Conservation (phyloP, 2,329 filamentous ascomycete genomes). For the Microcyclospora tardicrescens region DNA sequence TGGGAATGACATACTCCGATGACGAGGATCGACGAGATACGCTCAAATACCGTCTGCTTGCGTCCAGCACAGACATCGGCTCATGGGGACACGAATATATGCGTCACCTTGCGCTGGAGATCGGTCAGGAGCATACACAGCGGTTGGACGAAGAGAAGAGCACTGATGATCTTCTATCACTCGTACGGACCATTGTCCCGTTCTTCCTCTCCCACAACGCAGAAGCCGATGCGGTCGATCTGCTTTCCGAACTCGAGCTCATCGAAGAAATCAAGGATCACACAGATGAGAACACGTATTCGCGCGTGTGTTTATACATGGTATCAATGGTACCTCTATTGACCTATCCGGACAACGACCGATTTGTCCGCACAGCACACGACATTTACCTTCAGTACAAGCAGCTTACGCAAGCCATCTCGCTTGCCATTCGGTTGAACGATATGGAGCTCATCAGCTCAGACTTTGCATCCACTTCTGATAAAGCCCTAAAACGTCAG, state of each 20-base stretch:
- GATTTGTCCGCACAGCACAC: slow-evolving; percentile 86
- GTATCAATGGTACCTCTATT: slow-evolving; percentile 97
- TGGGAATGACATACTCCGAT: slow-evolving; percentile 90
- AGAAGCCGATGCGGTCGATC: slow-evolving; percentile 92
- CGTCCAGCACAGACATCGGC: slow-evolving; percentile 73
- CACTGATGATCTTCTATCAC: slow-evolving; percentile 69
- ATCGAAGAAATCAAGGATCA: slow-evolving; percentile 84
- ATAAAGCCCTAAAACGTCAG: slow-evolving; percentile 78
- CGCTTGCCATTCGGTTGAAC: slow-evolving; percentile 85
- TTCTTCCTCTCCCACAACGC: slow-evolving; percentile 96
- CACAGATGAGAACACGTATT: slow-evolving; percentile 86
- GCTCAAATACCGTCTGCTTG: slow-evolving; percentile 83
- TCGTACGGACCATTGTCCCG: slow-evolving; percentile 74
- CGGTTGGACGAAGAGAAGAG: slow-evolving; percentile 74
- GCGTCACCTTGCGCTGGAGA: slow-evolving; percentile 85
- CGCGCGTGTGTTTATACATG: slow-evolving; percentile 92
- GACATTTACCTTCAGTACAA: slow-evolving; percentile 88
- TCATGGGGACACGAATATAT: slow-evolving; percentile 99
- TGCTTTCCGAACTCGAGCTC: slow-evolving; percentile 94
- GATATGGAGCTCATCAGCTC: slow-evolving; percentile 64
- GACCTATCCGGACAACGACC: slow-evolving; percentile 93
- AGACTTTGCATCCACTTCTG: slow-evolving; percentile 68
- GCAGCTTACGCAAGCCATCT: slow-evolving; percentile 84
- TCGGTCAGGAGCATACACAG: slow-evolving; percentile 86
- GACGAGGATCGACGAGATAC: slow-evolving; percentile 94